These are phyloP conservation scores for Colletotrichum cordylinicola DNA, from an alignment of 2,329 filamentous ascomycete genomes.

Conservation along the genomic window DNA sequence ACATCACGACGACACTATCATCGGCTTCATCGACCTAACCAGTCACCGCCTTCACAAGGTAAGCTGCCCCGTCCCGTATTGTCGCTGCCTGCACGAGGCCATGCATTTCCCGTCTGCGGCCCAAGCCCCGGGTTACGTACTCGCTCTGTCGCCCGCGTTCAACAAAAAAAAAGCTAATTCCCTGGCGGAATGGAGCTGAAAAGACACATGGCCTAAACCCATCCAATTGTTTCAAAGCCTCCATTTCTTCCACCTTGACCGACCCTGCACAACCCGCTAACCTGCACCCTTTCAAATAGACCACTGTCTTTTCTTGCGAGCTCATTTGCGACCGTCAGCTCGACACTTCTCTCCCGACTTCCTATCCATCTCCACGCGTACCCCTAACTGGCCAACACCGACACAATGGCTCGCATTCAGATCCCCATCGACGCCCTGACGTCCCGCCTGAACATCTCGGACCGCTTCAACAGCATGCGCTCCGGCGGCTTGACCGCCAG, in stretches of 20 bases:
- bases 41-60: neutral
- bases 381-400: neutral
- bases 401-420: conserved; percentile 81
- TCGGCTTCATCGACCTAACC: neutral
- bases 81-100: neutral
- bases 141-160: conserved; percentile 1
- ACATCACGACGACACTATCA: neutral
- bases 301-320: neutral
- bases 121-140: neutral
- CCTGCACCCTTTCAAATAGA: conserved; percentile 2
- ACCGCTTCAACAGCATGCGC: conserved; percentile 85
- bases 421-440: conserved; percentile 92
- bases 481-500: conserved; percentile 79
- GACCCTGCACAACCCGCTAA: conserved; percentile 2
- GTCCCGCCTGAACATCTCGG: conserved; percentile 84
- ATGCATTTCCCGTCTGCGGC: neutral
- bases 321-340: neutral
- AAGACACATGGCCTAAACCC: conserved; percentile 22
- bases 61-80: neutral
- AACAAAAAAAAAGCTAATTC: conserved; percentile 12
- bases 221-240: conserved; percentile 15
- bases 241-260: neutral
- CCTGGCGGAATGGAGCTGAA: conserved; percentile 19
- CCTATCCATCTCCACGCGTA: neutral
- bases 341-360: neutral